These are phyloP conservation scores for Coleophoma cylindrospora DNA, from an alignment of 2,329 filamentous ascomycete genomes.

Conservation along the genomic window DNA sequence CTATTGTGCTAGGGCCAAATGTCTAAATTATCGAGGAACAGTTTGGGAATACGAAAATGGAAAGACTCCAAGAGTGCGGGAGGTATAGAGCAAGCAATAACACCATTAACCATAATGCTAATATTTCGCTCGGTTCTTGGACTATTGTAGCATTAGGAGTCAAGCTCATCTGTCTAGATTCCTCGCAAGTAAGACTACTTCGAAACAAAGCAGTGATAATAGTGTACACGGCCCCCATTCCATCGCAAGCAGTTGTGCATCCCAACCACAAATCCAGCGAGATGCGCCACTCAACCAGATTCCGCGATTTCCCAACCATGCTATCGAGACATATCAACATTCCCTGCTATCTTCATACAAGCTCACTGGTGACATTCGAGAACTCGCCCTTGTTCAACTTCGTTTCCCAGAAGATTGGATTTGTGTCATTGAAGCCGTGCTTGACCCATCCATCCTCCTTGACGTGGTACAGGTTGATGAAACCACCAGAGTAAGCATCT, in stretches of 20 bases:
- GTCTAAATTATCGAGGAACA: too few species aligned
- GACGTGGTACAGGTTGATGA: slow-evolving; percentile 98
- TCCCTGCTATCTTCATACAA: slow-evolving; percentile 18
- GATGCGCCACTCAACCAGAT: neutral
- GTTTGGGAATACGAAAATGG: too few species aligned
- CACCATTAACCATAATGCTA: too few species aligned
- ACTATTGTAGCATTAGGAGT: neutral
- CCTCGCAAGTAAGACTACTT: neutral
- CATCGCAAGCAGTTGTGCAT: neutral
- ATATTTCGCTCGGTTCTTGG: neutral
- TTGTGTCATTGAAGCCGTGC: slow-evolving; percentile 96
- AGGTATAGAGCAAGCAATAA: too few species aligned
- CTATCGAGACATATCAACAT: slow-evolving; percentile 24
- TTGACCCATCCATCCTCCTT: slow-evolving; percentile 99
- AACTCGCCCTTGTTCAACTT: slow-evolving; percentile 99
- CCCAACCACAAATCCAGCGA: neutral
- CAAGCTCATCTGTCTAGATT: neutral
- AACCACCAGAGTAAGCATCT: slow-evolving; percentile 98
- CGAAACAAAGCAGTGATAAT: neutral
- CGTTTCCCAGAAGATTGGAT: slow-evolving; percentile 99
- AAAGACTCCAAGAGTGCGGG: too few species aligned
- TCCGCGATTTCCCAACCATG: slow-evolving; percentile 15
- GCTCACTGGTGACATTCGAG: slow-evolving; percentile 37
- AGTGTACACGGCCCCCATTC: neutral
- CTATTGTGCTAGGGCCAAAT: too few species aligned